These are phyloP conservation scores for Trichoderma oligosporum DNA, from an alignment of 2,329 filamentous ascomycete species.

Conservation along the genomic window DNA sequence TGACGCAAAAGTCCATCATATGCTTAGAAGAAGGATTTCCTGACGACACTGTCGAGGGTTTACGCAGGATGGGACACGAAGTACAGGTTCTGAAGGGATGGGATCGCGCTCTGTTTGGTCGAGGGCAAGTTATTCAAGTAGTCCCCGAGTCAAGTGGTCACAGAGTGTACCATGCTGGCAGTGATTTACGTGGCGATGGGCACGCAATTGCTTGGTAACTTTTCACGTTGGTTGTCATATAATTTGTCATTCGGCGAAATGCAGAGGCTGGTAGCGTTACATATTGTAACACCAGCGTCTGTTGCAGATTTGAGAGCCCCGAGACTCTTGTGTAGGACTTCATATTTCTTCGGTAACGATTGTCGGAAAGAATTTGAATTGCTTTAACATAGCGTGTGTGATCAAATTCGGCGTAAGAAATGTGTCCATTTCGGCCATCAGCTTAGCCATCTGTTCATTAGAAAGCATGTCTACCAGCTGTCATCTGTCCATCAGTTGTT, in stretches of 20 bases:
- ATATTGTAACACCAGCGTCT: conserved; percentile 51
- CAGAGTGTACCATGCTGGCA: conserved; percentile 3
- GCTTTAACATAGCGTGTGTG: conserved; percentile 39
- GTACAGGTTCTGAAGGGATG: conserved; percentile 4
- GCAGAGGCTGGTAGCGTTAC: conserved; percentile 44
- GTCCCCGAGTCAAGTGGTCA: not conserved
- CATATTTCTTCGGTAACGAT: conserved; percentile 46
- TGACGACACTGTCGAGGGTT: not conserved
- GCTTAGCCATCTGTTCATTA: conserved; percentile 39
- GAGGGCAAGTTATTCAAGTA: conserved; percentile 8
- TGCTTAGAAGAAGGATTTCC: conserved; percentile 10
- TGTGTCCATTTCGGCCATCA: conserved; percentile 47
- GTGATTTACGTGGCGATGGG: conserved; percentile 7
- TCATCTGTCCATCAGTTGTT: too few relatives aligned
- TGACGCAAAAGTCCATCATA: not conserved
- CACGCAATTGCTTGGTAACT: conserved; percentile 7
- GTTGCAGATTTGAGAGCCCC: conserved; percentile 45
- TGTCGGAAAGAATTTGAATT: conserved; percentile 45
- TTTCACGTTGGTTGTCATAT: not conserved
- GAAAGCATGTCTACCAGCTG: conserved; percentile 42
- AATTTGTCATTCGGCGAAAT: conserved; percentile 20
- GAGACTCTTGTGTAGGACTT: conserved; percentile 47
- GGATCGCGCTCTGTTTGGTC: conserved; percentile 7
- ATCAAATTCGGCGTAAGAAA: conserved; percentile 53
- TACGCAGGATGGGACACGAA: conserved; percentile 11